A percentile compares a stretch with the other conserved stretches of the same genome.
These are phyloP conservation scores for Neoboletus brunneissimus DNA, from an alignment of 768 basidiomycete genomes.

Conservation along the genomic window DNA sequence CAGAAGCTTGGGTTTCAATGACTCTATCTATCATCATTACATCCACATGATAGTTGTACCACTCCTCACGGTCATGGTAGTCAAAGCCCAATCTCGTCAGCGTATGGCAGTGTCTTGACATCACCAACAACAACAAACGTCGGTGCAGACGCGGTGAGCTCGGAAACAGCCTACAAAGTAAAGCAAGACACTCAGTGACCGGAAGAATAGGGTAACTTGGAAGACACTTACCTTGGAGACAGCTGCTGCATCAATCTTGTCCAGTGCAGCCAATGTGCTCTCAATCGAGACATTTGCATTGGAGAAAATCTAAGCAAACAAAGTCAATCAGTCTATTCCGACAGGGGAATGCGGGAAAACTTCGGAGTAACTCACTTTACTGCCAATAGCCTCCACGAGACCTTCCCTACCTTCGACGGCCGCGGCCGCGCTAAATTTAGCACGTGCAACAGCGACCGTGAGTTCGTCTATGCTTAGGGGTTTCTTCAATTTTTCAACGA, in stretches of 20 bases:
- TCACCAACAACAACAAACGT: conserved; percentile 89
- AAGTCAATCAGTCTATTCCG: not conserved
- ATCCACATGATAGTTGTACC: conserved; percentile 13
- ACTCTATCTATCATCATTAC: conserved; percentile 21
- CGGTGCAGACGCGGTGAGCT: conserved; percentile 72
- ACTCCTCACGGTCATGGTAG: not conserved
- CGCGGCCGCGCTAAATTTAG: conserved; percentile 79
- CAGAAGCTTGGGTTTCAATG: conserved; percentile 1
- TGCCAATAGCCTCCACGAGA: conserved; percentile 55
- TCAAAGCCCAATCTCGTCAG: conserved; percentile 81
- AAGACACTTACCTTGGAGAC: conserved; percentile 60
- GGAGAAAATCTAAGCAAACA: conserved; percentile 52
- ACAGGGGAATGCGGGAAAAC: conserved; percentile 1
- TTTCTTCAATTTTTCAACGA: conserved; percentile 62
- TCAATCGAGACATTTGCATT: conserved; percentile 56
- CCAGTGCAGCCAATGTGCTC: conserved; percentile 62
- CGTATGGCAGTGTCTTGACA: conserved; percentile 69
- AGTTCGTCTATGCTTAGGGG: conserved; percentile 65
- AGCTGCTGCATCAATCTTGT: conserved; percentile 61
- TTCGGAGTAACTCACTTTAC: conserved; percentile 49
- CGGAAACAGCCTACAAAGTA: conserved; percentile 46
- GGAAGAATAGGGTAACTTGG: not conserved
- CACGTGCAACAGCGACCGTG: conserved; percentile 80
- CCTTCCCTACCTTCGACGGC: conserved; percentile 70
- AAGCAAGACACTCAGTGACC: not conserved